Evolutionary conservation across 2,329 filamentous ascomycete genomes (phyloP).

Genomic region (Xylaria sp.): DNA sequence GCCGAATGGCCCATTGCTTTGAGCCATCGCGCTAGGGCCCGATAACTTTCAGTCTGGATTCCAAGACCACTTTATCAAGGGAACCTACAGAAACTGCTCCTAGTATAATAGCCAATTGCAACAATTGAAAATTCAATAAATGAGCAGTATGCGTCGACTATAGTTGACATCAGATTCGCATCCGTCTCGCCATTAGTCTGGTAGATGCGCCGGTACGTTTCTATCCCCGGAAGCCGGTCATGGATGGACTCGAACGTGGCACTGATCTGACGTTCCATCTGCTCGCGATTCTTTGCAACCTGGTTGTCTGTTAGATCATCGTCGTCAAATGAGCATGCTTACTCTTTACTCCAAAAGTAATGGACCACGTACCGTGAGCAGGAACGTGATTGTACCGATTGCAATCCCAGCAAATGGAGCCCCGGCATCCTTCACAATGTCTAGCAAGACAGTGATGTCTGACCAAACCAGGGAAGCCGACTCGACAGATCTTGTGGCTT

Average conservation of each 20-base stretch:
- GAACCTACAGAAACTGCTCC: conserved; percentile 1
- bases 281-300: conserved; percentile 1
- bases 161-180: background rate
- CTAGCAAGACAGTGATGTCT: too few relatives aligned
- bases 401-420: too few relatives aligned
- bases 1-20: background rate
- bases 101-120: background rate
- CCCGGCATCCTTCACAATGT: too few relatives aligned
- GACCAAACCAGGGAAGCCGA: too few relatives aligned
- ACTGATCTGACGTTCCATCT: background rate
- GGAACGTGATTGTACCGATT: too few relatives aligned
- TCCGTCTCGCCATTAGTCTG: background rate
- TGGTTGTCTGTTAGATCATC: too few relatives aligned
- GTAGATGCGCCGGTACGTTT: conserved; percentile 3
- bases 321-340: too few relatives aligned
- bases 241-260: conserved; percentile 1
- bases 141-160: background rate
- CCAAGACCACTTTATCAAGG: too few relatives aligned
- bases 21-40: too few relatives aligned
- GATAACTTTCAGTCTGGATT: too few relatives aligned
- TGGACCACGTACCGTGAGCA: background rate
- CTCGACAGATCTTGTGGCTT: too few relatives aligned
- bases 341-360: too few relatives aligned
- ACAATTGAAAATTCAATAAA: conserved; percentile 2
- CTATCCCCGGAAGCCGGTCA: conserved; percentile 2